phyloP scores from a whole-genome alignment of 768 basidiomycete species.

The Amanita inopinata region DNA sequence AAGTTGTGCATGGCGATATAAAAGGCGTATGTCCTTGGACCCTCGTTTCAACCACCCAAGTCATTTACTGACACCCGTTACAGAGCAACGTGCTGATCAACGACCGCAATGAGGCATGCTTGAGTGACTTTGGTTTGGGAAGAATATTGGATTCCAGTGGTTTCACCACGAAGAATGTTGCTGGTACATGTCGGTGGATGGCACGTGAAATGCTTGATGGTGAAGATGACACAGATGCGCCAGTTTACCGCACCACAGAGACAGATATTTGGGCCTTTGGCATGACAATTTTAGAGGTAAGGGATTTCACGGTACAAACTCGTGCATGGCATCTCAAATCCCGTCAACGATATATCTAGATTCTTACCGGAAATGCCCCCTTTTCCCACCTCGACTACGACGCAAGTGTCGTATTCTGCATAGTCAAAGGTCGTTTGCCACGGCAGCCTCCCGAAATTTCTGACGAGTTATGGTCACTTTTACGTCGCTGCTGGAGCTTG shows the following conservation, averaged over 20 bases:
- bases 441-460: slow-evolving; percentile 7
- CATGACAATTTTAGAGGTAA: slow-evolving; percentile 26
- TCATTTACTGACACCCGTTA: not conserved
- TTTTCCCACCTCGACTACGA: slow-evolving; percentile 11
- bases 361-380: slow-evolving; percentile 11
- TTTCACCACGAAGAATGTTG: slow-evolving; percentile 23
- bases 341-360: slow-evolving; percentile 3
- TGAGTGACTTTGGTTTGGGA: slow-evolving; percentile 32
- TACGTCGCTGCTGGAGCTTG: slow-evolving; percentile 8
- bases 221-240: slow-evolving; percentile 9
- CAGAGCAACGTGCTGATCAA: slow-evolving; percentile 29
- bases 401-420: slow-evolving; percentile 10
- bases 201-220: slow-evolving; percentile 22
- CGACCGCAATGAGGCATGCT: slow-evolving; percentile 20
- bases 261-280: slow-evolving; percentile 29
- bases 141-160: slow-evolving; percentile 24
- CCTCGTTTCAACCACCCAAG: not conserved
- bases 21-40: slow-evolving; percentile 22
- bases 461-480: slow-evolving; percentile 8
- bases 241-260: slow-evolving; percentile 14
- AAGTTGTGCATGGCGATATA: slow-evolving; percentile 27
- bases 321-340: too few relatives aligned
- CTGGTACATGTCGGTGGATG: slow-evolving; percentile 31
- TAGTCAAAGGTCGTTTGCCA: slow-evolving; percentile 5
- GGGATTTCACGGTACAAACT: not conserved